Evolutionary conservation across 2,329 filamentous ascomycete genomes (phyloP), one percentile per base, ranked within the genome.

Genomic region (Xylaria sp.): DNA sequence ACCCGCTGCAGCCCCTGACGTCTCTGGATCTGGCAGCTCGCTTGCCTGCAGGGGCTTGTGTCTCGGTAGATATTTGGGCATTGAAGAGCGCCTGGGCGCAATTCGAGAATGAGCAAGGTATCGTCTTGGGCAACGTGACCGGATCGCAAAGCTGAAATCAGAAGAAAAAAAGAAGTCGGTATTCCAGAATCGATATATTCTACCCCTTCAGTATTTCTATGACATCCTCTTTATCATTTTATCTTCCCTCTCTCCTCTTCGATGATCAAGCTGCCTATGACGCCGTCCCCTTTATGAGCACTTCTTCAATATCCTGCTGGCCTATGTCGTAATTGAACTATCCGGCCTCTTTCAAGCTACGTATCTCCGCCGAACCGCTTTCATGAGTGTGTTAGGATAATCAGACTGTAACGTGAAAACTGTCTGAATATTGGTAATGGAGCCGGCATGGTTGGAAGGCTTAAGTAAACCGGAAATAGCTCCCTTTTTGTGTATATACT

Each of bases 1-100:
- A 83, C 75, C 83, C 87, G 0, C 79, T 79, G 2, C 75, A 80
- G 62, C 80, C 80, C 5, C 68, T 86, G 54, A 82, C 82, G 31
- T 73, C 71, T 2, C 72, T 85, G 68, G 78, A 71, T 18, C 67
- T 85, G 1, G 70, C 69, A 9, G 78, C 81, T 0, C 70, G 75
- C 41, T 63, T 83, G 57, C 77, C 79, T 3, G 74, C 74, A 12
- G 81, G 77, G 3, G 79, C 80, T 18, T 74, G 76, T 70, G 78
- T 80, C 3, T 76, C 76, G 18, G 73, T 83, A 12, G 25, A 67
- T 52, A 49, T 69, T 12, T 82, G 78, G 79, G 77, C 77, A 0
- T 72, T 84, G 55, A 77, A 78, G 69, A 82, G 80, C 59, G 77
- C 78, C 0, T 83, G 82, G 82, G 74, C 71, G 0, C 58, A 69